Conservation (phyloP, 2,329 filamentous ascomycete genomes). For the Diaporthe capsici region DNA sequence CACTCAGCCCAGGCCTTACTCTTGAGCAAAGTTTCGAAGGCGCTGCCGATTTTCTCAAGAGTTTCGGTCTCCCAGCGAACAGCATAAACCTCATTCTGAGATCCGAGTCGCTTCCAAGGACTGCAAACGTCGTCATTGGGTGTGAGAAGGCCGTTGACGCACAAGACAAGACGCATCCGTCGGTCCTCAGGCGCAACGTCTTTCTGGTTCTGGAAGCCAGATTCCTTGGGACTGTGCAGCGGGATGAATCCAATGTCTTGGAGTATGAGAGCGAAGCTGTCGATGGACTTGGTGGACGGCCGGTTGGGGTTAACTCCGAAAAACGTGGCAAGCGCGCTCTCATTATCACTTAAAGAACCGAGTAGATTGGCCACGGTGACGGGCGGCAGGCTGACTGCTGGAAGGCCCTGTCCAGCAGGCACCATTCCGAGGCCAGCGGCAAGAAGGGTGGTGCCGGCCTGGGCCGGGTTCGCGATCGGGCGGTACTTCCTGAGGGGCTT, state of each 20-base stretch:
- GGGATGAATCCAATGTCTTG: conserved; percentile 91
- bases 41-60: conserved; percentile 81
- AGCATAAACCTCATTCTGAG: conserved; percentile 83
- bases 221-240: conserved; percentile 64
- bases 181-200: conserved; percentile 70
- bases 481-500: conserved; percentile 73
- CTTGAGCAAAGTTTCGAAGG: conserved; percentile 82
- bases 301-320: conserved; percentile 93
- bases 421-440: conserved; percentile 84
- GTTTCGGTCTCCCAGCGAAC: conserved; percentile 87
- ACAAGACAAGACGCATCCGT: conserved; percentile 85
- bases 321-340: conserved; percentile 83
- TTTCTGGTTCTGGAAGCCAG: conserved; percentile 63
- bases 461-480: conserved; percentile 75
- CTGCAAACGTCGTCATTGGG: conserved; percentile 79
- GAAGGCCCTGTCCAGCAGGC: conserved; percentile 70
- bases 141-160: conserved; percentile 85
- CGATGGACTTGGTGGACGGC: conserved; percentile 89
- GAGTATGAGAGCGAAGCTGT: conserved; percentile 87
- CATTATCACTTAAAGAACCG: conserved; percentile 84
- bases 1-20: conserved; percentile 86
- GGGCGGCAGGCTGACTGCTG: conserved; percentile 75
- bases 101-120: conserved; percentile 84
- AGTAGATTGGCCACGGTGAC: conserved; percentile 83
- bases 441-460: conserved; percentile 71